Evolutionary conservation across 345 rosid genomes (phyloP), one percentile per base, ranked within the genome.

Genomic region (Camelina laxa): DNA sequence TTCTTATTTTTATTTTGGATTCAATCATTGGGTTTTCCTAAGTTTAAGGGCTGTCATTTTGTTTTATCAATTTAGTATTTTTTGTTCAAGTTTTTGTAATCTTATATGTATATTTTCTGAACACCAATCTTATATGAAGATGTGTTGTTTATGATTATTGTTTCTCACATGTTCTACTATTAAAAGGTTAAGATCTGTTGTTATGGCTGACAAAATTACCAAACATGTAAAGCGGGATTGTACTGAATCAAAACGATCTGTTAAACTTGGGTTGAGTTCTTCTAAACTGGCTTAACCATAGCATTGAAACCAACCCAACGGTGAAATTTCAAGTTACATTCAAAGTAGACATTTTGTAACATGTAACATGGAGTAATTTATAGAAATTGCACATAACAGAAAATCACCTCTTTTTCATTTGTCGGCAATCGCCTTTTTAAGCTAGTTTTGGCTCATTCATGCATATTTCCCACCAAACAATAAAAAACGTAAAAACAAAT

Each of bases 21-120:
- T 65, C 76, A 77, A 65, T 77, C 47, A 77, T 77, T 77, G 67
- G 22, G 0, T 47, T 69, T 60, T 33, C 77, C 77, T 60, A 53
- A 60, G 63, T 72, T 59, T 44, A 66, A 66, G 81, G 77, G 41
- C 49, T 71, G 41, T 44, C 69, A 59, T 49, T 24, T 39, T 44
- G 9, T 17, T 47, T 9, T 41, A 15, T 9, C 31, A 15, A 31
- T 50, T 60, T 54, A 35, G 39, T 4, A 4, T 35, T 35, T 35
- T 10, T 10, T 39, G 14, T 70, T 71, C 19, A 5, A 67, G 1
- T 22, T 24, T 70, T 70, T 70, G 41, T 49, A 38, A 45, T 69
- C 65, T 50, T 71, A 38, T 56, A 55, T 13, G 3, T 39, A 21
- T 4, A 47, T 57, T 12, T 56, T 24, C 5, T 22, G 9, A 19